Base-by-base conservation (phyloP, 192 early-diverging fungal genomes). In the Chytriomyces hyalinus region DNA sequence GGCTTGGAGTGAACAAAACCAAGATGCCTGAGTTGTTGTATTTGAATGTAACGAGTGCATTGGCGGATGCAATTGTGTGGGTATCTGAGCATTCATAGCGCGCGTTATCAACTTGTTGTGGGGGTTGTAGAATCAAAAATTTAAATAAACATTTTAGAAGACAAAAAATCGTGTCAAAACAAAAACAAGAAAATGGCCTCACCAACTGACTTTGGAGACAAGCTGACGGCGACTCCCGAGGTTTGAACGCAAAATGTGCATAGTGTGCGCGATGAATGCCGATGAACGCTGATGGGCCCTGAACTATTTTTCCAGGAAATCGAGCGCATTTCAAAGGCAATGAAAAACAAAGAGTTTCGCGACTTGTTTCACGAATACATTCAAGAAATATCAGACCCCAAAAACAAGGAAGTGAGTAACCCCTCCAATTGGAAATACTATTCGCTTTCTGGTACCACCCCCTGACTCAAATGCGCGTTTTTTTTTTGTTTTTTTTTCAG, bases 321-420 rank as follows among this genome's bases (percentile, higher is more conserved):
- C 36, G 63, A 78, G n/a, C 66, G 75, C 26, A 80, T 89, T 44
- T 49, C 87, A 73, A 73, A 85, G 64, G 84, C 87, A 10, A 69
- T 90, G 64, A 84, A 88, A 53, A 81, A 90, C 64, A 75, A 84
- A 63, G 82, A 89, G 73, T 90, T 90, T 67, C 77, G 82, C 22
- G 80, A 85, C 11, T 73, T 90, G 45, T 87, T 90, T 49, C 68
- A 82, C 50, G 85, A 90, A 22, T 90, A 89, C 61, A 76, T 90
- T 73, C 44, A 89, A 22, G 88, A 90, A 70, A 89, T 90, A 20
- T 84, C 85, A 20, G 87, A 90, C 77, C 88, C 88, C 11, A 68
- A 84, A 62, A 89, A 89, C 75, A 57, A 78, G 53, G 75, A 85
- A 73, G 86, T 87, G 59, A 3, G 15, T 57, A 61, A 0, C 1